Evolutionary conservation across 148 eudicot species (phyloP).

Genomic region (Rhododendron molle): DNA sequence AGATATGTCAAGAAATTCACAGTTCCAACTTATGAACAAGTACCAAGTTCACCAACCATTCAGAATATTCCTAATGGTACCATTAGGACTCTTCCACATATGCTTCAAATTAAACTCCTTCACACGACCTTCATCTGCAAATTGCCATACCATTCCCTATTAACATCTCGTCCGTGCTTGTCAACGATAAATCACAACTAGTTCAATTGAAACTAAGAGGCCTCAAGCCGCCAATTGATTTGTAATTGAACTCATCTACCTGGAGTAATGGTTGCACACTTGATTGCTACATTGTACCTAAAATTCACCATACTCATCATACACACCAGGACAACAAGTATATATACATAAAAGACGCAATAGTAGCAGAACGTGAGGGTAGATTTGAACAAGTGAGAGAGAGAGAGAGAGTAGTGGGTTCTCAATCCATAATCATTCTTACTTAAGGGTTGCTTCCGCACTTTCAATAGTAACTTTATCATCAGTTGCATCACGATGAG

Average conservation of each 20-base stretch:
- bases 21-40: not conserved
- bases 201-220: not conserved
- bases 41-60: constrained; percentile 45
- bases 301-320: constrained; percentile 7
- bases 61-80: constrained; percentile 72
- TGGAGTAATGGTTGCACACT: constrained; percentile 84
- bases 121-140: constrained; percentile 65
- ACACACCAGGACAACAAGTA: not conserved
- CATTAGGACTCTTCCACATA: constrained; percentile 88
- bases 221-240: not conserved
- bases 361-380: not conserved
- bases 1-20: not conserved
- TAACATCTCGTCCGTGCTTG: not conserved
- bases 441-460: constrained; percentile 45
- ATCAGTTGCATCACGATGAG: constrained; percentile 24
- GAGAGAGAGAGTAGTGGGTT: not conserved
- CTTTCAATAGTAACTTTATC: constrained; percentile 39
- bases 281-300: constrained; percentile 84
- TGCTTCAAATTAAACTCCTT: constrained; percentile 57
- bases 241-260: constrained; percentile 24
- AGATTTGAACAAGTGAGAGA: no score
- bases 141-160: not conserved
- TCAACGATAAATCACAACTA: not conserved
- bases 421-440: constrained; percentile 2
- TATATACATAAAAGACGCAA: not conserved